Evolutionary conservation across 2,329 filamentous ascomycete genomes (phyloP), one percentile per base, ranked within the genome.

Genomic region (Aspergillus sp.): DNA sequence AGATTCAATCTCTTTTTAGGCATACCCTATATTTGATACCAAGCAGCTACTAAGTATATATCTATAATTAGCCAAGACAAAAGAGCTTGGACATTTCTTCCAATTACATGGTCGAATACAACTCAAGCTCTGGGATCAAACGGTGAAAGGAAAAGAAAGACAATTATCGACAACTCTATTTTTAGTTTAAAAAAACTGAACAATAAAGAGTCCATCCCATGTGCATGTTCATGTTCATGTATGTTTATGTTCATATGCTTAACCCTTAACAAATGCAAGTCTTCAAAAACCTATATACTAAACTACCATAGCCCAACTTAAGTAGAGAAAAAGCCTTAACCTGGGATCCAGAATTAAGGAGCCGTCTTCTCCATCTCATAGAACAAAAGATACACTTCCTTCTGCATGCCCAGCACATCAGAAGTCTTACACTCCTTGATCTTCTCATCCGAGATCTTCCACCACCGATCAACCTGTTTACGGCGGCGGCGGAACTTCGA

Each of bases 361-460:
- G 11, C 37, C 25, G 70, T 66, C 65, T 80, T 81, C 63, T 93
- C 90, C 66, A 96, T 78, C 79, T 98, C 93, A 75, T 99, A 99
- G 74, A 99, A 99, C 52, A 99, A 76, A 71, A 99, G 79, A 73
- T 99, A 99, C 0, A 98, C 93, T 75, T 99, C 95, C 68, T 88
- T 89, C 76, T 97, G 92, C 92, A 97, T 96, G 7, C 87, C 86
- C 57, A 99, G 75, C 6, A 99, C 91, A 66, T 99, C 95, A 55
- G 83, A 86, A 6, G 93, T 98, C 79, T 93, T 96, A 64, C 91
- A 89, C 76, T 98, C 93, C 71, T 93, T 95, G 68, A 98, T 86
- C 76, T 96, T 96, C 64, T 99, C 95, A 72, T 99, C 95, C 64
- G 93, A 97, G 64, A 99, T 96, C 37, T 95, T 87, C 95, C 95